Evolutionary conservation across 1,139 yeast genomes (phyloP), one percentile per base, ranked within the genome.

Genomic region (Pichia inconspicua): DNA sequence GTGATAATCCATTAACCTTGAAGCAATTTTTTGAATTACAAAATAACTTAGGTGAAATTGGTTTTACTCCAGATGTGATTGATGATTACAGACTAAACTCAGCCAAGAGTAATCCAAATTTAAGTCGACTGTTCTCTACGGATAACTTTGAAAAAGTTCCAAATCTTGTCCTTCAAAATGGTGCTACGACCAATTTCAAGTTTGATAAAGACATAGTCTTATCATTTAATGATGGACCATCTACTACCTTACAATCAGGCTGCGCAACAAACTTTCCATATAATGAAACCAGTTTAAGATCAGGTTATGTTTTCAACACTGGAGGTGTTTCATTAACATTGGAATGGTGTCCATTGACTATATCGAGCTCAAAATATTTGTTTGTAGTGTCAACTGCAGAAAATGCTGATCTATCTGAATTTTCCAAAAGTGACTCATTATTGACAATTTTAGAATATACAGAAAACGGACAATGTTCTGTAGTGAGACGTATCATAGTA

Each of bases 301-400:
- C 62, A 25, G 83, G 79, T 0, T 59, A 68, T n/a, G 66, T 75
- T 0, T 50, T 75, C 14, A 77, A 78, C 54, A 66, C 75, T 0
- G 87, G 87, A 1, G 83, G 83, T 0, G 60, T 74, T 6, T 69
- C 83, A 0, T 69, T 83, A 0, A 72, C 77, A 22, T 63, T 74
- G 49, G 73, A 75, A 30, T 83, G 89, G 88, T 58, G 76, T n/a
- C 56, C 56, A 3, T 36, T 46, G n/a, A 27, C 42, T 4, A 42
- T 54, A 1, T 42, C 28, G 43, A 53, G 41, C 2, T 38, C 55
- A 48, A 37, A 53, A 39, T 62, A 53, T 44, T 41, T 62, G 11
- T 62, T 63, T 53, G 60, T 61, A 2, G 54, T 53, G 59, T 53
- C 59, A 5, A 46, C 55, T 15, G 47, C 44, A 15, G 19, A 32